A percentile compares a stretch with the other conserved stretches of the same genome.
phyloP scores from a whole-genome alignment of 305 asterid genomes.

The Fraxinus ornus region DNA sequence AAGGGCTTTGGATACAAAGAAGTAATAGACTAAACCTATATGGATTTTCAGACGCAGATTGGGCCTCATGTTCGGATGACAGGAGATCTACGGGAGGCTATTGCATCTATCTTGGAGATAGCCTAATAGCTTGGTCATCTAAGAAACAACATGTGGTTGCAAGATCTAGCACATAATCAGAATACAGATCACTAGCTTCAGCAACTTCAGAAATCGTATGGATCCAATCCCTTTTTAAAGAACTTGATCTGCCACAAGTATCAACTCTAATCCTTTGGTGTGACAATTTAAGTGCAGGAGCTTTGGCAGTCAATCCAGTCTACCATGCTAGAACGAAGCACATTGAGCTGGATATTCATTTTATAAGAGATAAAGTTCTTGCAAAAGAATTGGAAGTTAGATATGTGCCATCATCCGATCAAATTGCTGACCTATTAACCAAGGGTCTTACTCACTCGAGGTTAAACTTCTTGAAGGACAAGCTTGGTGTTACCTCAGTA shows the following conservation, averaged over 20 bases:
- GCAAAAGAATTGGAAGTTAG: too few relatives aligned
- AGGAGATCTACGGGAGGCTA: not conserved
- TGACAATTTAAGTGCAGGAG: not conserved
- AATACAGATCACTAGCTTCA: not conserved
- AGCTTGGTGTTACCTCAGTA: too few relatives aligned
- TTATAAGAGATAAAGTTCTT: not conserved
- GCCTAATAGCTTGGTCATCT: not conserved
- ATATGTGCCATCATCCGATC: too few relatives aligned
- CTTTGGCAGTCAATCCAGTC: not conserved
- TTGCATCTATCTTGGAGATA: not conserved
- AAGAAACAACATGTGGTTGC: not conserved
- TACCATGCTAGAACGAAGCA: not conserved
- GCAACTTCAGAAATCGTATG: not conserved
- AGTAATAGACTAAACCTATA: too few relatives aligned
- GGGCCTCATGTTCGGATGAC: not conserved
- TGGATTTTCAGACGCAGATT: too few relatives aligned
- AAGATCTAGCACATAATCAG: not conserved
- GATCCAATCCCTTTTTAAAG: not conserved
- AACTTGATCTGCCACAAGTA: too few relatives aligned
- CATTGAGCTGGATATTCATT: not conserved
- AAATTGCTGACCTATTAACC: too few relatives aligned
- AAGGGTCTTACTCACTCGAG: too few relatives aligned
- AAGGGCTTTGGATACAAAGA: not conserved
- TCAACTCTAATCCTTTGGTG: not conserved
- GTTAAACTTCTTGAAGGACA: too few relatives aligned